Base-by-base conservation (phyloP, 2,329 filamentous ascomycete genomes). In the Cytospora piceae region DNA sequence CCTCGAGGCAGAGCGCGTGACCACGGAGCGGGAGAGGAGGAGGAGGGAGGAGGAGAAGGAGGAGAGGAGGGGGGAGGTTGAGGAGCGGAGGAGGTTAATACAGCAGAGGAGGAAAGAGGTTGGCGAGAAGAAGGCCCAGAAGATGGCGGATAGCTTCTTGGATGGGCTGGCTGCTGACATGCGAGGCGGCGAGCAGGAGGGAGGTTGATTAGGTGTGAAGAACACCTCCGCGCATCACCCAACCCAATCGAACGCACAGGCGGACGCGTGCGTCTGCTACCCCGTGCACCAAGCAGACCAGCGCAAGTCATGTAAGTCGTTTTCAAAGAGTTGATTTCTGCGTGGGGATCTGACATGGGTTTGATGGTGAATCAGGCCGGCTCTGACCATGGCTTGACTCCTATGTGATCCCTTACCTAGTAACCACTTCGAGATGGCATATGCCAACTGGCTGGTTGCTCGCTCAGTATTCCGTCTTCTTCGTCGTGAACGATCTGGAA, bases 141-240 rank as follows among this genome's bases (percentile, higher is more conserved):
- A 86, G 72, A 83, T 90, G 76, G 91, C 91, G 39, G 90, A 92
- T 71, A 85, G 79, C 69, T 95, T 95, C 75, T 75, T 96, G 71
- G 85, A 89, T 62, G 84, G 84, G 22, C 76, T 90, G 66, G 78
- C 79, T 69, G 62, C 52, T 22, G 68, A 69, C 70, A 68, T 76
- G 61, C 71, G 70, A 24, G 51, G 61, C 22, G 57, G 22, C 17
- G 54, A 58, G 29, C 52, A 46, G 51, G 29, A 20, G 17, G 31
- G 42, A 22, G 39, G 29, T 2, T 51, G 12, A 49, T 12, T 22
- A 27, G n/a, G 7, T 22, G 11, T 5, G 22, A 24, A 24, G n/a
- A 27, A 11, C 1, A n/a, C 24, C 17, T 9, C 4, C 24, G 42
- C 4, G 11, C 20, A 32, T 17, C 12, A 31, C 11, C 9, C 42